Conservation (phyloP, 2,329 filamentous ascomycete species). For the Sclerotinia subarctica region DNA sequence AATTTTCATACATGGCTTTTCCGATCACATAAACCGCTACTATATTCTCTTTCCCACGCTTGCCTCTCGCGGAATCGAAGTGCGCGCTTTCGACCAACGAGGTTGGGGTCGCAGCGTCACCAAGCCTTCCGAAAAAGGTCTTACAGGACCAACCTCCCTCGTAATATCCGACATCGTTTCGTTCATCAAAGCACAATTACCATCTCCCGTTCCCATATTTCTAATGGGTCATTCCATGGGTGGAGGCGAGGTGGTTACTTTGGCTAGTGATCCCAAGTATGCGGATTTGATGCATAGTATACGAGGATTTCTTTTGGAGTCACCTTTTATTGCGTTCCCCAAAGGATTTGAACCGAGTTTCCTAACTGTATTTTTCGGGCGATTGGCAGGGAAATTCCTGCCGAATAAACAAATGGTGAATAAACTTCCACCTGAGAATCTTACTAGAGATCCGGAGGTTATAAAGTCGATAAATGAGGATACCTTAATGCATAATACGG, state of each 20-base stretch:
- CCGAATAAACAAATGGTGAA: conserved; percentile 62
- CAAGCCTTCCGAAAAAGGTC: conserved; percentile 60
- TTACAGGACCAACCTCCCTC: conserved; percentile 67
- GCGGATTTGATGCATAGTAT: conserved; percentile 57
- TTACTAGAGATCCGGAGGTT: conserved; percentile 66
- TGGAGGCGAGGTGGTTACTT: conserved; percentile 69
- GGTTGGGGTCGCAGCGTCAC: conserved; percentile 79
- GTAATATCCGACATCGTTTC: conserved; percentile 77
- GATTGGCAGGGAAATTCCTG: conserved; percentile 64
- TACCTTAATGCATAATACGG: conserved; percentile 73
- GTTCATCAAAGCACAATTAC: conserved; percentile 63
- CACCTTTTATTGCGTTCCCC: conserved; percentile 75
- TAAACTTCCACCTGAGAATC: conserved; percentile 58
- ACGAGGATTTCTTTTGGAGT: conserved; percentile 70
- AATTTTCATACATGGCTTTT: conserved; percentile 86
- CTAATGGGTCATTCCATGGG: conserved; percentile 92
- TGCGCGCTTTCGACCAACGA: conserved; percentile 78
- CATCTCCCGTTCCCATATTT: conserved; percentile 62
- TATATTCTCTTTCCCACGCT: conserved; percentile 69
- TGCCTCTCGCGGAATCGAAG: conserved; percentile 68
- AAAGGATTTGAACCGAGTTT: conserved; percentile 60
- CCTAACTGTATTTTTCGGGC: conserved; percentile 62
- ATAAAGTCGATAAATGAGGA: conserved; percentile 62
- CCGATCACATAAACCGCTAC: conserved; percentile 79
- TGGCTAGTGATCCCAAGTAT: conserved; percentile 51